Conservation (phyloP, 2,329 filamentous ascomycete species). For the Verticillium nonalfalfae region DNA sequence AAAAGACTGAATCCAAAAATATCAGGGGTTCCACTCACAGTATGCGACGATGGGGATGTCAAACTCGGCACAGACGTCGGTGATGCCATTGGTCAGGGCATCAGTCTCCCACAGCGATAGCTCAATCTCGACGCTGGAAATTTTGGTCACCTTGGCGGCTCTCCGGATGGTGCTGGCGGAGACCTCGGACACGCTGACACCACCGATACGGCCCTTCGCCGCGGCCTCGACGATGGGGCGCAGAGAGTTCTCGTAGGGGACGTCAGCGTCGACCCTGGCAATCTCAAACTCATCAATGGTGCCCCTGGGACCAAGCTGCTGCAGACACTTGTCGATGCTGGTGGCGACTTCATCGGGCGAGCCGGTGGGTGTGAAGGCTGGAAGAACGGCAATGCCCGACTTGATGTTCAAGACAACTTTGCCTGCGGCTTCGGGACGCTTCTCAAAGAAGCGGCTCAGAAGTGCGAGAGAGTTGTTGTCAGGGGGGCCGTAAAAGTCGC, state of each 20-base stretch:
- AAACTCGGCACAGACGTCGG: conserved; percentile 34
- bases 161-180: conserved; percentile 31
- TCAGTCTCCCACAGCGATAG: conserved; percentile 37
- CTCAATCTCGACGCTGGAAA: conserved; percentile 38
- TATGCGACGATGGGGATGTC: conserved; percentile 1
- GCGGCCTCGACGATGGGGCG: conserved; percentile 15
- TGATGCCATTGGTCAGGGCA: conserved; percentile 28
- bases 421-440: background rate
- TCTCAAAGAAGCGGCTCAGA: background rate
- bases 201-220: conserved; percentile 29
- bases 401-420: background rate
- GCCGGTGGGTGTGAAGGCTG: background rate
- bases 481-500: background rate
- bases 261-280: conserved; percentile 29
- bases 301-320: background rate
- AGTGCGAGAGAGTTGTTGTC: background rate
- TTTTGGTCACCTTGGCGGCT: conserved; percentile 26
- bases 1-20: conserved; percentile 33
- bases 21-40: background rate
- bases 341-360: background rate
- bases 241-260: conserved; percentile 37
- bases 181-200: conserved; percentile 34
- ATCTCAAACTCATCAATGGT: conserved; percentile 45
- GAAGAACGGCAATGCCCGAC: background rate
- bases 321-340: background rate